Evolutionary conservation across 495 filamentous ascomycete genomes (phyloP).

Genomic region (Neurospora sp.): DNA sequence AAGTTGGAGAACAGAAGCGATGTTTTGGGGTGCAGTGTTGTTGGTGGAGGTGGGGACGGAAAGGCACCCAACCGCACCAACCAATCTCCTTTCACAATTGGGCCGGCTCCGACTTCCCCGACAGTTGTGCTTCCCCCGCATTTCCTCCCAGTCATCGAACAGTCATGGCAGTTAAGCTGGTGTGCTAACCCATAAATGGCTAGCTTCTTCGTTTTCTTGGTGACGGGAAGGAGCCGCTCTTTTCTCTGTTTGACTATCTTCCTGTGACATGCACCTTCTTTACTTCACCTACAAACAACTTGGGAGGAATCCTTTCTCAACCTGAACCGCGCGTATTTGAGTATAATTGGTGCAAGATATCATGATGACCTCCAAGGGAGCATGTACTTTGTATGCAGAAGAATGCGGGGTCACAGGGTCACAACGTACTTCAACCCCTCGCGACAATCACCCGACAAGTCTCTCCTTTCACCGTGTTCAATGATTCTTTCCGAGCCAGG

Average conservation of each 20-base stretch:
- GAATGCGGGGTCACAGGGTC: not conserved
- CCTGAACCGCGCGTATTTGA: not conserved
- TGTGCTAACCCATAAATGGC: not conserved
- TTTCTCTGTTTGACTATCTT: not conserved
- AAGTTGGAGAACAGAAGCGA: not conserved
- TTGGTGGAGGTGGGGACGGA: not conserved
- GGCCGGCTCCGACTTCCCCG: slow-evolving; percentile 11
- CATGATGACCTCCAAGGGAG: not conserved
- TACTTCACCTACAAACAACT: not conserved
- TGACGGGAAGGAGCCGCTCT: not conserved
- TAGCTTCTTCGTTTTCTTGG: not conserved
- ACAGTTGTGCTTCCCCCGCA: not conserved
- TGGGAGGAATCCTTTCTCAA: not conserved
- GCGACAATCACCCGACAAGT: not conserved
- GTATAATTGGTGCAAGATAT: not conserved
- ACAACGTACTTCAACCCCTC: not conserved
- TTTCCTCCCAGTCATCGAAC: not conserved
- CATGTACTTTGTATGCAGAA: not conserved
- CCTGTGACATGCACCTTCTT: not conserved
- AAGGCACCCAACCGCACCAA: not conserved
- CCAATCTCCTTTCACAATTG: not conserved
- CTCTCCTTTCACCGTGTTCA: not conserved
- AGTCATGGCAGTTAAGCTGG: not conserved
- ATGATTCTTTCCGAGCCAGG: not conserved
- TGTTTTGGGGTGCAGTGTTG: not conserved